These are phyloP conservation scores for Diplogelasinospora grovesii DNA, from an alignment of 495 filamentous ascomycete genomes.

Conservation along the genomic window DNA sequence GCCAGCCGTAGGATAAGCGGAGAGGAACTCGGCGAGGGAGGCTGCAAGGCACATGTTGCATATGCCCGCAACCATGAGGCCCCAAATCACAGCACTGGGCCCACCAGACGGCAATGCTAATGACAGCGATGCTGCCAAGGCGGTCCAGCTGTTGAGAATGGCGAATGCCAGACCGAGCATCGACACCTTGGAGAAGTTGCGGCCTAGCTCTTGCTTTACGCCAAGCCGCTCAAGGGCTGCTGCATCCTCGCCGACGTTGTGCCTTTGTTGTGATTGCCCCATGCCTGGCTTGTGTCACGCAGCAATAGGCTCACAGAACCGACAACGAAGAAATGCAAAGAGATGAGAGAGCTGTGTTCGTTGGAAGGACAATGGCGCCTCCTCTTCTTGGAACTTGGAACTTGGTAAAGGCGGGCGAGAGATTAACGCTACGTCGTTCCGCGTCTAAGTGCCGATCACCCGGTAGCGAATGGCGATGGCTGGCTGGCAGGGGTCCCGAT, in stretches of 20 bases:
- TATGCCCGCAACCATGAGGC: constrained; percentile 60
- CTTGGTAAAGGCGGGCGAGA: no score
- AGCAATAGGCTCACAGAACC: no score
- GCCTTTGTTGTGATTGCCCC: no score
- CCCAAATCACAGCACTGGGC: constrained; percentile 51
- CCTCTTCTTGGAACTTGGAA: no score
- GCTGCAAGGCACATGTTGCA: constrained; percentile 67
- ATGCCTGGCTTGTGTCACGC: no score
- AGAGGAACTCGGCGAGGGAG: constrained; percentile 66
- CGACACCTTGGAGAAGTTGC: constrained; percentile 51
- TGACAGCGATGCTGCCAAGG: constrained; percentile 46
- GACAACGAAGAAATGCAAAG: no score
- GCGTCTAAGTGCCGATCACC: no score
- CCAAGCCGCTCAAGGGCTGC: constrained; percentile 51
- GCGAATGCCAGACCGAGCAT: constrained; percentile 56
- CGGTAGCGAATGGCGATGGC: no score
- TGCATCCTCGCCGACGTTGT: constrained; percentile 31
- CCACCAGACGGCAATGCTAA: constrained; percentile 49
- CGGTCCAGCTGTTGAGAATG: constrained; percentile 56
- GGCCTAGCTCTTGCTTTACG: constrained; percentile 53
- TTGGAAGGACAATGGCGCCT: no score
- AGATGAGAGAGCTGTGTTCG: no score
- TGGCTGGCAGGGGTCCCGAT: no score
- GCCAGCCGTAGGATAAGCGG: constrained; percentile 62
- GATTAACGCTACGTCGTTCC: no score